phyloP scores from a whole-genome alignment of 2,329 filamentous ascomycete species.

The Colletotrichum cuscutae region DNA sequence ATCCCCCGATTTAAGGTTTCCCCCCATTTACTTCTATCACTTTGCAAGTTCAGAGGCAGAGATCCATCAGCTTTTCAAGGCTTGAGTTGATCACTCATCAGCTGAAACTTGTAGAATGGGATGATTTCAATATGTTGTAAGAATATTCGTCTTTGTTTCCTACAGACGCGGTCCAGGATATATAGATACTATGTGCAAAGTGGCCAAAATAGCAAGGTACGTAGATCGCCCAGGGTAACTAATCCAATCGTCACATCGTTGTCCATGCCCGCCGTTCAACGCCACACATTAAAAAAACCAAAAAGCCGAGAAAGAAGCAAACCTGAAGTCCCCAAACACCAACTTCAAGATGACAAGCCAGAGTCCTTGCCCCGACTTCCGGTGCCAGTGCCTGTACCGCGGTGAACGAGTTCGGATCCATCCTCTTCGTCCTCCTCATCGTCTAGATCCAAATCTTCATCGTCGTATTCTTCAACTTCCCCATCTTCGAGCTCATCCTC shows the following conservation, averaged over 20 bases:
- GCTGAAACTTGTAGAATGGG: background rate
- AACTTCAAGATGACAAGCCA: conserved; percentile 32
- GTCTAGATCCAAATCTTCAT: conserved; percentile 37
- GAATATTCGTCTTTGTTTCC: conserved; percentile 20
- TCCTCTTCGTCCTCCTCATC: conserved; percentile 34
- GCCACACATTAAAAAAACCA: background rate
- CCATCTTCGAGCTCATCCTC: conserved; percentile 42
- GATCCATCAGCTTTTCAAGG: background rate
- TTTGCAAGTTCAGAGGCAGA: background rate
- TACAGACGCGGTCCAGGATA: conserved; percentile 10
- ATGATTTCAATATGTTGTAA: background rate
- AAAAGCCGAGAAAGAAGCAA: background rate
- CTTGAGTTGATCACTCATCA: background rate
- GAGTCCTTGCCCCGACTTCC: conserved; percentile 32
- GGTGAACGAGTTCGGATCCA: conserved; percentile 30
- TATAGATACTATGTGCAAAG: background rate
- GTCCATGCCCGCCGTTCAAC: conserved; percentile 24
- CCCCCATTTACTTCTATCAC: background rate
- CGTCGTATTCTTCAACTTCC: conserved; percentile 40
- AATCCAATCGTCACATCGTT: conserved; percentile 31
- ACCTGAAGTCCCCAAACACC: conserved; percentile 2
- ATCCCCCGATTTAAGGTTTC: background rate
- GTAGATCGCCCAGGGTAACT: conserved; percentile 24
- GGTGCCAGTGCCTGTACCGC: conserved; percentile 32
- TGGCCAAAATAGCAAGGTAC: conserved; percentile 24